These are phyloP conservation scores for Heimioporus retisporus DNA, from an alignment of 1,284 basidiomycete species.

Conservation along the genomic window DNA sequence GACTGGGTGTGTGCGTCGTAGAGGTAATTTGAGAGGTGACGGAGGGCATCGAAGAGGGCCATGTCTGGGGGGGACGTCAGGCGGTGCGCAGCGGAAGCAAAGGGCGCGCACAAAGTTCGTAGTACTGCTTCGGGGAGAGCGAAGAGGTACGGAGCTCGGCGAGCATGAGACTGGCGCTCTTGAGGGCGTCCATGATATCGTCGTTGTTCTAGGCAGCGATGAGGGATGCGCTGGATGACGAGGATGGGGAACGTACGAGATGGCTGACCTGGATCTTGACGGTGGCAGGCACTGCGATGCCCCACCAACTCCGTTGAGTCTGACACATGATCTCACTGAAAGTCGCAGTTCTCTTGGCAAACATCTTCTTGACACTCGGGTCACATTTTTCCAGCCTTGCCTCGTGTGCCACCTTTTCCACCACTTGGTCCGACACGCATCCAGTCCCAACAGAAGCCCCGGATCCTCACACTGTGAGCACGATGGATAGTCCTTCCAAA, in stretches of 20 bases:
- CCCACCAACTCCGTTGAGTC: too few species aligned
- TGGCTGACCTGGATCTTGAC: constrained; percentile 95
- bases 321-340: too few species aligned
- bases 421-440: too few species aligned
- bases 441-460: too few species aligned
- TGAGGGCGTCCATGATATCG: constrained; percentile 97
- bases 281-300: constrained; percentile 78
- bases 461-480: too few species aligned
- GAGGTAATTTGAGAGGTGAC: constrained; percentile 94
- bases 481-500: too few species aligned
- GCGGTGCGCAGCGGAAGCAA: not conserved
- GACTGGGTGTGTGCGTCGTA: constrained; percentile 93
- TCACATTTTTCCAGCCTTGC: too few species aligned
- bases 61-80: constrained; percentile 70
- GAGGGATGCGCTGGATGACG: too few species aligned
- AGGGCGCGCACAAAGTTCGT: constrained; percentile 88
- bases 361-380: too few species aligned
- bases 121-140: constrained; percentile 95
- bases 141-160: constrained; percentile 95
- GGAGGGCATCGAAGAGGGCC: constrained; percentile 95
- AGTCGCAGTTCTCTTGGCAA: too few species aligned
- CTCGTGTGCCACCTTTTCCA: too few species aligned
- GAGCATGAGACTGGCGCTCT: constrained; percentile 95
- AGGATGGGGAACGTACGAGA: constrained; percentile 66
- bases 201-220: constrained; percentile 57